Evolutionary conservation across 768 basidiomycete species (phyloP).

Genomic region (Lenzites betulinus): DNA sequence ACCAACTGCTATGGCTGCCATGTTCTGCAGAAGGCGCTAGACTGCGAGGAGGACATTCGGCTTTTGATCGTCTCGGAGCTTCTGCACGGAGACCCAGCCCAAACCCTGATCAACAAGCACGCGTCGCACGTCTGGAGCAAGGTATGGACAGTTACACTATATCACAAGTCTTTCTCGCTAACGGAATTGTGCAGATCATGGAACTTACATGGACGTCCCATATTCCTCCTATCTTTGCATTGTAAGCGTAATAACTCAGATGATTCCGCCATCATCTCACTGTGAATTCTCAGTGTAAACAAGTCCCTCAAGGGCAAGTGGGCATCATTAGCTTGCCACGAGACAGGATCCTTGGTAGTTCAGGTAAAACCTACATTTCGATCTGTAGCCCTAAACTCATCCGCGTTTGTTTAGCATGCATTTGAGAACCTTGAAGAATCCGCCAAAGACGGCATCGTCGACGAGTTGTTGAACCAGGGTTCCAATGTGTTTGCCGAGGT

Average conservation of each 20-base stretch:
- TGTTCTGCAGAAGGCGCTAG: constrained; percentile 86
- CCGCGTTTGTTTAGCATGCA: constrained; percentile 55
- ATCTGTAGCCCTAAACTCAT: neutral
- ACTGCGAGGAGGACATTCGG: constrained; percentile 87
- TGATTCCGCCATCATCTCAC: constrained; percentile 5
- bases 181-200: constrained; percentile 64
- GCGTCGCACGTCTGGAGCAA: constrained; percentile 94
- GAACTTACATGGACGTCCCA: constrained; percentile 86
- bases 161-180: constrained; percentile 10
- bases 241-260: constrained; percentile 49
- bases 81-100: constrained; percentile 79
- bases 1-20: constrained; percentile 91
- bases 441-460: constrained; percentile 83
- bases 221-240: constrained; percentile 86
- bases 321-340: constrained; percentile 88
- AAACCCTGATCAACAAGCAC: constrained; percentile 88
- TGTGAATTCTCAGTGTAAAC: constrained; percentile 60
- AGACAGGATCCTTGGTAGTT: constrained; percentile 86
- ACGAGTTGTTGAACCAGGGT: constrained; percentile 79
- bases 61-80: constrained; percentile 83
- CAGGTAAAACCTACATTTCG: constrained; percentile 50
- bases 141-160: constrained; percentile 38
- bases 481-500: constrained; percentile 69
- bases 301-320: constrained; percentile 86
- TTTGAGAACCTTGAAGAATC: constrained; percentile 85